Conservation (phyloP, 306 rosid species). For the Trifolium fragiferum region DNA sequence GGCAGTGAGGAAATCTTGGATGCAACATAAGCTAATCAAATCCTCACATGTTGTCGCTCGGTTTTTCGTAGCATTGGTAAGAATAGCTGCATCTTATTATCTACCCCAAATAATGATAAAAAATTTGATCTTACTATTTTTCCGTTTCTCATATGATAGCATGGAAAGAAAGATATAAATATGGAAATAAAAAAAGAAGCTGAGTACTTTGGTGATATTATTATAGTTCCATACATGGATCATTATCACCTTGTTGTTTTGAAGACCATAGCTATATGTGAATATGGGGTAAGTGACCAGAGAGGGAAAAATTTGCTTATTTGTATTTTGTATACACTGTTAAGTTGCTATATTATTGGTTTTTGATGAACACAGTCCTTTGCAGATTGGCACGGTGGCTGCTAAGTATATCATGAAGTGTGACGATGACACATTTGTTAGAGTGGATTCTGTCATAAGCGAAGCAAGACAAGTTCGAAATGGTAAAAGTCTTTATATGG, state of each 20-base stretch:
- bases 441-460: conserved; percentile 75
- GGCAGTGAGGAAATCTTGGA: conserved; percentile 99
- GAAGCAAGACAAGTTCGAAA: conserved; percentile 59
- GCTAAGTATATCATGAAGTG: conserved; percentile 93
- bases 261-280: conserved; percentile 95
- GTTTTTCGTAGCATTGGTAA: conserved; percentile 91
- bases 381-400: conserved; percentile 65
- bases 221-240: conserved; percentile 93
- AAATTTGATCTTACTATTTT: conserved; percentile 39
- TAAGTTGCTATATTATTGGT: conserved; percentile 18
- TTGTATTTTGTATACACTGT: background rate
- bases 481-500: conserved; percentile 75
- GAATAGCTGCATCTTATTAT: conserved; percentile 33
- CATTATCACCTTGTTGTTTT: conserved; percentile 92
- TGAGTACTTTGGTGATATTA: conserved; percentile 89
- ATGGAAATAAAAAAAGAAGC: conserved; percentile 84
- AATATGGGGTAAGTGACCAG: conserved; percentile 80
- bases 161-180: conserved; percentile 84
- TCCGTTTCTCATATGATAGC: conserved; percentile 56
- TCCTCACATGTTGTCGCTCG: conserved; percentile 83
- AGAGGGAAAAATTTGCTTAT: conserved; percentile 30
- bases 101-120: conserved; percentile 23
- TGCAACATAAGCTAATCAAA: conserved; percentile 81
- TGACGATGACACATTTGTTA: conserved; percentile 93
- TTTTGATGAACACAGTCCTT: conserved; percentile 26